Base-by-base conservation (phyloP, 345 rosid genomes). In the Carallia pectinifolia region DNA sequence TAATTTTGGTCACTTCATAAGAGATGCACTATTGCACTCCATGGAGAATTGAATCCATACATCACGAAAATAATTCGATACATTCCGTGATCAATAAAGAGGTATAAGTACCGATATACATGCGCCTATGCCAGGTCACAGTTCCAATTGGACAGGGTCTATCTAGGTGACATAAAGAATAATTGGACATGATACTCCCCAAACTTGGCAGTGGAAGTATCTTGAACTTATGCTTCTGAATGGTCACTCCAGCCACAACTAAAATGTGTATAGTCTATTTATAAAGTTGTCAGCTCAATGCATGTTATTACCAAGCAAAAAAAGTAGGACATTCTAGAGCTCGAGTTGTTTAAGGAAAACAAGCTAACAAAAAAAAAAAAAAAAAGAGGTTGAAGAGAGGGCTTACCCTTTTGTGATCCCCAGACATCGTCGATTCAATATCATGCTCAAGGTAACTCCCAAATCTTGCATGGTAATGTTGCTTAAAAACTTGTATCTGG, bases 401-500 rank as follows among this genome's bases (percentile, higher is more conserved):
- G 52, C 40, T 39, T 75, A 84, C 96, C 74, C 67, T 82, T 76
- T 76, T 75, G 76, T 82, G 86, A 79, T 87, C 92, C 44, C 86
- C 90, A 38, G 85, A 71, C 34, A 81, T 69, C 12, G 16, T 15
- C 27, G 15, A 13, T 56, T 77, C 80, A 73, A 87, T 77, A 50
- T 81, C 92, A 40, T 79, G 78, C 82, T 89, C 95, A 18, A 89
- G 82, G 58, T 63, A 61, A 63, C 67, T 65, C 27, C 82, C 83
- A 59, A 79, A 81, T 63, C 68, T 84, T 50, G 85, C 73, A 79
- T 71, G 39, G 79, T 87, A 89, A 62, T 65, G 81, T 60, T 89
- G 90, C 69, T 83, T 84, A 67, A 89, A 72, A n/a, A 71, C 44
- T 66, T 84, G 91, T 68, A 89, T 84, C 79, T 87, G 91, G 40